Base-by-base conservation (phyloP, 2,329 filamentous ascomycete genomes). In the Aureobasidium uvarum region DNA sequence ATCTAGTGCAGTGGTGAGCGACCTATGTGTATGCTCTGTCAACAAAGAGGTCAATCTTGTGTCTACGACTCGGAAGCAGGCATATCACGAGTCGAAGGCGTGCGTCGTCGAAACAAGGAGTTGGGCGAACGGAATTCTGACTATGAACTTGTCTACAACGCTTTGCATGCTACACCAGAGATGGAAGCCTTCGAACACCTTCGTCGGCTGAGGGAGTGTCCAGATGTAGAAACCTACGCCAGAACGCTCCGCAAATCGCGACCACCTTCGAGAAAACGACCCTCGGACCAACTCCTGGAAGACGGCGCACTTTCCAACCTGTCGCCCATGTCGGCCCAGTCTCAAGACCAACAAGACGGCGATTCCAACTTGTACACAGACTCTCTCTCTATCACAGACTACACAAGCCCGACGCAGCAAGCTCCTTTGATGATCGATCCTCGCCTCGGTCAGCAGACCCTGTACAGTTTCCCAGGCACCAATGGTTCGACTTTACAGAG, bases 1-100 rank as follows among this genome's bases (percentile, higher is more conserved):
- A 20, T 38, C 43, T 39, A 65, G 62, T 65, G 62, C 18, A 65
- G 62, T 33, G 62, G 62, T 43, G 62, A 65, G 43, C 62, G 62
- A 25, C 62, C 62, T 11, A 25, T 38, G 31, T 65, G 62, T 50
- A 48, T 43, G 28, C 43, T 65, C 33, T 65, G 62, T 45, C 62
- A 65, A 48, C 38, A 39, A 33, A 50, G 62, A 33, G 33, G 52
- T 31, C 62, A 65, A 33, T 41, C 52, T 8, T 65, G 52, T 45
- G 38, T 54, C n/a, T 65, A 65, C 52, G 52, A 59, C 18, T 55
- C 52, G 8, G 62, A 65, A 33, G 62, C 62, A 20, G 62, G 62
- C 20, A 46, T 65, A 23, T 58, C 62, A 39, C 46, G 62, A 31
- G 52, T 65, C 14, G 62, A 65, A 41, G 62, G 43, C 5, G 43